Evolutionary conservation across 2,329 filamentous ascomycete genomes (phyloP).

Genomic region (Septoria linicola): DNA sequence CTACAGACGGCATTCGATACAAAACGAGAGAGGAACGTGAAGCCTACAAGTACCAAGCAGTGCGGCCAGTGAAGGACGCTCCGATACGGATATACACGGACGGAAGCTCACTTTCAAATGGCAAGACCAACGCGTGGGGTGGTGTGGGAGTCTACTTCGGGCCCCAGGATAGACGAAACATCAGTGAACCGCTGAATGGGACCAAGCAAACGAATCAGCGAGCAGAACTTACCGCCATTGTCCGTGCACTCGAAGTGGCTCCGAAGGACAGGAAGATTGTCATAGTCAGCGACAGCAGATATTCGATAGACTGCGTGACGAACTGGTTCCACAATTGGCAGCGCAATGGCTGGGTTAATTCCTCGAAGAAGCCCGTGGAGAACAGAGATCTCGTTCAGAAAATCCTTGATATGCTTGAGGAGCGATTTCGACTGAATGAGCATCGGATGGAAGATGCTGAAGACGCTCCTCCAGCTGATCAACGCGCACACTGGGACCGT

Average conservation of each 20-base stretch:
- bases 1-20: conserved; percentile 55
- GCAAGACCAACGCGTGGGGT: conserved; percentile 54
- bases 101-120: conserved; percentile 61
- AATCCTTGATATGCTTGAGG: conserved; percentile 68
- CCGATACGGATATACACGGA: conserved; percentile 63
- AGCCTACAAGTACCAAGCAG: conserved; percentile 49
- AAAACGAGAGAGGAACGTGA: conserved; percentile 53
- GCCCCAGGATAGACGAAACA: conserved; percentile 53
- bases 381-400: conserved; percentile 81
- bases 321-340: conserved; percentile 80
- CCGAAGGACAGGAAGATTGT: conserved; percentile 66
- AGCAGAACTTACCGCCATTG: conserved; percentile 87
- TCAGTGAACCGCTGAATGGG: conserved; percentile 75
- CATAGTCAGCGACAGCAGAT: conserved; percentile 86
- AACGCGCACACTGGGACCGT: conserved; percentile 35
- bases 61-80: conserved; percentile 44
- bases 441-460: conserved; percentile 28
- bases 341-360: conserved; percentile 74
- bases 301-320: conserved; percentile 85
- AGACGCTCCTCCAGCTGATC: conserved; percentile 14
- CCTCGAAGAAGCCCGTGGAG: conserved; percentile 68
- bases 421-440: conserved; percentile 42
- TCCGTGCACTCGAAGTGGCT: conserved; percentile 75
- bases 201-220: conserved; percentile 87
- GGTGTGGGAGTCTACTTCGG: conserved; percentile 67